These are phyloP conservation scores for Simplicillium sp. DNA, from an alignment of 2,329 filamentous ascomycete genomes.

Conservation along the genomic window DNA sequence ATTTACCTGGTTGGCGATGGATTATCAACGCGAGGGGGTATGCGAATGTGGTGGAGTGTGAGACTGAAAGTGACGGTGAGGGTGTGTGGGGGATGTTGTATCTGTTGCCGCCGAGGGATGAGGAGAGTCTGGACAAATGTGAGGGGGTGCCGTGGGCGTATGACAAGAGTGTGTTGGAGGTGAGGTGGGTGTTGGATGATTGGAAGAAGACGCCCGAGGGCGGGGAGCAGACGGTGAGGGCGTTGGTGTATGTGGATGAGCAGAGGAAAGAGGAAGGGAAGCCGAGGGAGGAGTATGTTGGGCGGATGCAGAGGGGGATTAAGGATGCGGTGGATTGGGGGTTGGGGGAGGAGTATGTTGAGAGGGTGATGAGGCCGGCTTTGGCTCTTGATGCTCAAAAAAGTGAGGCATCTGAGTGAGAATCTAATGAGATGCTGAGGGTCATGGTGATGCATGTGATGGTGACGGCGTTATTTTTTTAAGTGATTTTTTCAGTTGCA, in stretches of 20 bases:
- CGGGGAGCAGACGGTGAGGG: slow-evolving; percentile 15
- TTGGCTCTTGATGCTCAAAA: slow-evolving; percentile 13
- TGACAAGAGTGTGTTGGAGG: slow-evolving; percentile 35
- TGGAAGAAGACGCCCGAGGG: slow-evolving; percentile 10
- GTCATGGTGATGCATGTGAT: no score
- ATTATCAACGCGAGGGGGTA: slow-evolving; percentile 59
- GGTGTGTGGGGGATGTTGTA: slow-evolving; percentile 52
- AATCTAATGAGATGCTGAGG: no score
- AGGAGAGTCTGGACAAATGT: slow-evolving; percentile 39
- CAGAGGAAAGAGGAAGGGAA: slow-evolving; percentile 23
- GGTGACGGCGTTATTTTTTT: no score
- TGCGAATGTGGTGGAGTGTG: slow-evolving; percentile 51
- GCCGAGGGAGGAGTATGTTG: slow-evolving; percentile 49
- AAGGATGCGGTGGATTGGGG: slow-evolving; percentile 46
- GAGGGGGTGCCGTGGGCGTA: slow-evolving; percentile 59
- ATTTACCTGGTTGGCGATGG: slow-evolving; percentile 50
- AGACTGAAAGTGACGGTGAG: slow-evolving; percentile 7
- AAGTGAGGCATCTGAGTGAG: no score
- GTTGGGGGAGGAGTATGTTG: slow-evolving; percentile 45
- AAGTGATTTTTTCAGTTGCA: no score
- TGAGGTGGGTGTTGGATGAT: slow-evolving; percentile 15
- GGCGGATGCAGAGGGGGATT: slow-evolving; percentile 54
- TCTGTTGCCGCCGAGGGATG: slow-evolving; percentile 37
- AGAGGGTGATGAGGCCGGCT: slow-evolving; percentile 39
- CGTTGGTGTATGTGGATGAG: slow-evolving; percentile 53